Conservation (phyloP, 441 rosid genomes). For the Syzygium malaccense region DNA sequence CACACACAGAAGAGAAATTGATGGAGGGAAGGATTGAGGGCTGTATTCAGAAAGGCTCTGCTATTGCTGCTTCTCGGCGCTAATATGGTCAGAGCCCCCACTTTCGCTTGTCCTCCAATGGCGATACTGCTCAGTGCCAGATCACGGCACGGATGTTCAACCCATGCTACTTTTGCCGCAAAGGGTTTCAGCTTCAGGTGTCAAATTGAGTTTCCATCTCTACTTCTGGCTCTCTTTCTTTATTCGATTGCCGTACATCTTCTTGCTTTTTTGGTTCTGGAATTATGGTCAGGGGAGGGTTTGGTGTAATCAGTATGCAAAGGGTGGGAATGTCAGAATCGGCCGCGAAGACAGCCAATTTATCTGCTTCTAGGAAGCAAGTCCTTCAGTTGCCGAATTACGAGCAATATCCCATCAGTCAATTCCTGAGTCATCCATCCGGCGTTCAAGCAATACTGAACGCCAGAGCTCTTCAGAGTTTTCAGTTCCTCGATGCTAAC, state of each 20-base stretch:
- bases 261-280: neutral
- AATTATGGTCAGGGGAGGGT: slow-evolving; percentile 30
- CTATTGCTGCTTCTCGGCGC: neutral
- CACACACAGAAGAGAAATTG: neutral
- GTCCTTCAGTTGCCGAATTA: slow-evolving; percentile 40
- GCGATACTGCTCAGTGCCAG: neutral
- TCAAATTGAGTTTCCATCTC: neutral
- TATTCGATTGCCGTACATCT: neutral
- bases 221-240: neutral
- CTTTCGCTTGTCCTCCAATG: neutral
- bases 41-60: neutral
- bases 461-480: slow-evolving; percentile 44
- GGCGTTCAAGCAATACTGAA: slow-evolving; percentile 68
- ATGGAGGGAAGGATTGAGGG: neutral
- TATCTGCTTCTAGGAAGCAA: slow-evolving; percentile 53
- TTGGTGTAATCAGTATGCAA: neutral
- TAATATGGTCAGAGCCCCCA: neutral
- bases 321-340: slow-evolving; percentile 6
- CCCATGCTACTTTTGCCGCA: neutral
- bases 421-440: slow-evolving; percentile 59
- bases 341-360: slow-evolving; percentile 50
- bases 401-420: slow-evolving; percentile 33
- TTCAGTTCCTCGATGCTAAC: slow-evolving; percentile 36
- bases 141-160: neutral
- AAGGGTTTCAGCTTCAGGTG: neutral